phyloP scores from a whole-genome alignment of 2,329 filamentous ascomycete genomes.

The Colletotrichum cereale region DNA sequence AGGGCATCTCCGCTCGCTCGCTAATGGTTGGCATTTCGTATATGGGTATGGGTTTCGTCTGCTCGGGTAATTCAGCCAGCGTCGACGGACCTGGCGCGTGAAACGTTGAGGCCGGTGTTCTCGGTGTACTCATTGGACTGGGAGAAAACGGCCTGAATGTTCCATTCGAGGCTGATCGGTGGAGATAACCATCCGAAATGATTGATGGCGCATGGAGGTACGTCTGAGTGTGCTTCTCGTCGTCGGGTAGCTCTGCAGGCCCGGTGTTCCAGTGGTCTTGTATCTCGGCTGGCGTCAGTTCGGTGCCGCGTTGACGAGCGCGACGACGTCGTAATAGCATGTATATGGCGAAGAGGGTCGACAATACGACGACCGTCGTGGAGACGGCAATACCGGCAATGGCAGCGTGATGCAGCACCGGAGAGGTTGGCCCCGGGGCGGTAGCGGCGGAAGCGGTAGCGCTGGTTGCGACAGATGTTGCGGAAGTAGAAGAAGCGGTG shows the following conservation, averaged over 20 bases:
- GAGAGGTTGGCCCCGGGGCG: background rate
- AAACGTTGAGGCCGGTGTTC: slow-evolving; percentile 11
- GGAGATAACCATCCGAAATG: background rate
- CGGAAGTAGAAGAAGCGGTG: background rate
- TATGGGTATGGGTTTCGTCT: slow-evolving; percentile 13
- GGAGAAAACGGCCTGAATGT: background rate
- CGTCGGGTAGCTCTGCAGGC: slow-evolving; percentile 12
- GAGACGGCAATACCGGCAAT: slow-evolving; percentile 30
- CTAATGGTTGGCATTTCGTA: slow-evolving; percentile 34
- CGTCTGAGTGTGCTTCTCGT: slow-evolving; percentile 16
- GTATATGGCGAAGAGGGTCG: background rate
- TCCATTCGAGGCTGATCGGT: background rate
- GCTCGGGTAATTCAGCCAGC: slow-evolving; percentile 16
- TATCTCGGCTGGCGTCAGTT: background rate
- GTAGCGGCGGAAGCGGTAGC: background rate
- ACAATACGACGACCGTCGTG: background rate
- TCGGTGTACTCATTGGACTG: slow-evolving; percentile 26
- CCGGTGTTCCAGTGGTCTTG: background rate
- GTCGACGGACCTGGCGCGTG: background rate
- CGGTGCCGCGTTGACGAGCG: background rate
- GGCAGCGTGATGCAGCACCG: slow-evolving; percentile 5
- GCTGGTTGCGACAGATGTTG: background rate
- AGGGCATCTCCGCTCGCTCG: slow-evolving; percentile 16
- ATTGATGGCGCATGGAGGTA: background rate
- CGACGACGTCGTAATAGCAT: slow-evolving; percentile 16